phyloP scores from a whole-genome alignment of 192 early-diverging fungal species.

The Rhizophlyctis rosea region DNA sequence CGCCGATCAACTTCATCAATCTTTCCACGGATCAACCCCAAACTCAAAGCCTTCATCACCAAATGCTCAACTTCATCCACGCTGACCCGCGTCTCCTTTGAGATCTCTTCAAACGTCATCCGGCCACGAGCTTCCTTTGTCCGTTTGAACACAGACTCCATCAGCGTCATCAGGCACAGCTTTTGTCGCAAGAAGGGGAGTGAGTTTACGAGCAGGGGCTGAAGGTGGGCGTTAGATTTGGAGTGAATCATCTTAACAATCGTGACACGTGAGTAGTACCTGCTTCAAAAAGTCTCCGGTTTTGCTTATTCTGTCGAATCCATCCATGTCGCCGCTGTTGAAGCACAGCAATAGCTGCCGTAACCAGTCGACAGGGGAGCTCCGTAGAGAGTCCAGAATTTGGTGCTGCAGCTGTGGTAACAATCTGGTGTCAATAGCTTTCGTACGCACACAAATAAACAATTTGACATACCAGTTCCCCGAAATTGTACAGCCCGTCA shows the following conservation, averaged over 20 bases:
- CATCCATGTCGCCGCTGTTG: slow-evolving; percentile 91
- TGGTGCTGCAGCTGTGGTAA: slow-evolving; percentile 78
- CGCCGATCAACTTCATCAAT: slow-evolving; percentile 94
- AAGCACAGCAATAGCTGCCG: slow-evolving; percentile 81
- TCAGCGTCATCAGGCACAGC: slow-evolving; percentile 94
- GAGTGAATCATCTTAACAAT: slow-evolving; percentile 22
- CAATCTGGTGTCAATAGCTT: not conserved
- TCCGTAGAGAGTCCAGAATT: slow-evolving; percentile 72
- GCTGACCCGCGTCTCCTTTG: slow-evolving; percentile 73
- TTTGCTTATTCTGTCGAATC: slow-evolving; percentile 72
- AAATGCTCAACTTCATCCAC: slow-evolving; percentile 92
- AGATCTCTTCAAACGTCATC: slow-evolving; percentile 78
- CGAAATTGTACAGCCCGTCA: slow-evolving; percentile 98
- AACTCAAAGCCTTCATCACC: slow-evolving; percentile 95
- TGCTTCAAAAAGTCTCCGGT: slow-evolving; percentile 64
- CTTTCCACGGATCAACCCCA: slow-evolving; percentile 86
- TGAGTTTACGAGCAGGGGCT: slow-evolving; percentile 80
- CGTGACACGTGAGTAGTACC: slow-evolving; percentile 40
- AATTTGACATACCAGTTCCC: slow-evolving; percentile 74
- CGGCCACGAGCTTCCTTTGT: slow-evolving; percentile 66
- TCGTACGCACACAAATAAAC: slow-evolving; percentile 7
- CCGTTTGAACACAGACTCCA: slow-evolving; percentile 90
- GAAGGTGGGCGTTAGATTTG: not conserved
- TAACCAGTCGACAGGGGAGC: slow-evolving; percentile 84
- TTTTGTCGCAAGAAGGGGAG: slow-evolving; percentile 84